Base-by-base conservation (phyloP, 768 basidiomycete species). In the Panaeolus cyanescens region DNA sequence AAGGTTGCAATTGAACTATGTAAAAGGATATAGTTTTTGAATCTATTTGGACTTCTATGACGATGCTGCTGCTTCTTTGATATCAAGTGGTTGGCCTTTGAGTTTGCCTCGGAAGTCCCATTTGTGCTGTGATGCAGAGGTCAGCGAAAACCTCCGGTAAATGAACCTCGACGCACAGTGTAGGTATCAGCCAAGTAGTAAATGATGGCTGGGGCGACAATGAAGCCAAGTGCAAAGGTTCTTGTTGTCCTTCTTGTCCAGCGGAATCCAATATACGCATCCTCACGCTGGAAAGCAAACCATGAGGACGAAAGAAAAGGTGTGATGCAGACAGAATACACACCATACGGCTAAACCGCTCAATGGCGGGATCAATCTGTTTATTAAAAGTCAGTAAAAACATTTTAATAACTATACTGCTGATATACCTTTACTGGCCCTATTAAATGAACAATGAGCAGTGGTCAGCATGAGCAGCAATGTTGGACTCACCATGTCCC, bases 1-100 rank as follows among this genome's bases (percentile, higher is more conserved):
- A 92, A 90, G 74, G 79, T 88, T 22, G 96, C 96, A 12, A 96
- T 99, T 76, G 89, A 91, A 72, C 72, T 96, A 56, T 95, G 93
- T 79, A 95, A 92, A 78, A 81, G 87, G 68, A 71, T 96, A 58
- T 97, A 79, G 77, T 65, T 32, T 32, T 25, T 22, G 32, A 42
- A 34, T 54, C 37, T 36, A 63, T 61, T 56, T 36, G 33, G 59
- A 57, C 28, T 55, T 63, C 59, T 70, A 67, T 64, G 61, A 54
- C 17, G 60, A 34, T 55, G 67, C 61, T 45, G 53, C 56, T 50
- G 60, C 56, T 55, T n/a, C n/a, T n/a, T 55, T 32, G 32, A 63
- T 67, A 34, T 67, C 60, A 55, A 75, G 65, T 17, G 80, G 62
- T 62, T 80, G 66, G 7, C 73, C 77, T 71, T 72, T 71, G 67